A percentile compares a stretch with the other conserved stretches of the same genome.
phyloP scores from a whole-genome alignment of 2,329 filamentous ascomycete species.

The Penicillium frequentans region DNA sequence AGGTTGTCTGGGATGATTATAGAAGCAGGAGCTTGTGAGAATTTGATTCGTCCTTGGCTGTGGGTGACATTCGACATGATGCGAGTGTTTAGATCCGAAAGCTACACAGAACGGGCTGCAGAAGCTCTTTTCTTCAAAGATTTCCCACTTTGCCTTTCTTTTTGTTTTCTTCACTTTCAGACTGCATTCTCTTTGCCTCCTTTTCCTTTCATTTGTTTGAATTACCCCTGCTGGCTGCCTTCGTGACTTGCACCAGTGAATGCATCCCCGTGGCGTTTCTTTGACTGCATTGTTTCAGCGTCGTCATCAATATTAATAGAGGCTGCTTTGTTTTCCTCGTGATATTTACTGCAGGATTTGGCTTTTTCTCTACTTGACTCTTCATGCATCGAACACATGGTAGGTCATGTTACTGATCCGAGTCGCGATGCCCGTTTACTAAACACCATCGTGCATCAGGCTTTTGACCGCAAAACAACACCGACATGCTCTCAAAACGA shows the following conservation, averaged over 20 bases:
- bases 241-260: slow-evolving; percentile 1
- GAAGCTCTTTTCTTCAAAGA: slow-evolving; percentile 10
- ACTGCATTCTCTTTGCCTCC: background rate
- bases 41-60: slow-evolving; percentile 11
- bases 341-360: background rate
- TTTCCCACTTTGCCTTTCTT: background rate
- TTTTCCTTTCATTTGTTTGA: background rate
- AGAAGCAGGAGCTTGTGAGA: slow-evolving; percentile 3
- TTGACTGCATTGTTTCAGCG: slow-evolving; percentile 20
- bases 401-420: background rate
- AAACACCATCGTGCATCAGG: background rate
- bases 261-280: slow-evolving; percentile 14
- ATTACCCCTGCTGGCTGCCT: background rate
- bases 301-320: slow-evolving; percentile 19
- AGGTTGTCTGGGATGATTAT: slow-evolving; percentile 19
- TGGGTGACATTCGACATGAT: background rate
- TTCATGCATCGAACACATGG: slow-evolving; percentile 2
- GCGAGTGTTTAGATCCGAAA: background rate
- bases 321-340: slow-evolving; percentile 1
- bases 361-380: background rate
- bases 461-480: background rate
- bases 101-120: background rate
- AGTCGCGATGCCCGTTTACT: background rate
- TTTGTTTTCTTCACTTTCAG: background rate
- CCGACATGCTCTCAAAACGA: slow-evolving; percentile 20